Percentiles rank a stretch among this genome's conserved stretches.
Evolutionary conservation across 2,329 filamentous ascomycete genomes (phyloP).

Genomic region (Aspergillus fumigatiaffinis): DNA sequence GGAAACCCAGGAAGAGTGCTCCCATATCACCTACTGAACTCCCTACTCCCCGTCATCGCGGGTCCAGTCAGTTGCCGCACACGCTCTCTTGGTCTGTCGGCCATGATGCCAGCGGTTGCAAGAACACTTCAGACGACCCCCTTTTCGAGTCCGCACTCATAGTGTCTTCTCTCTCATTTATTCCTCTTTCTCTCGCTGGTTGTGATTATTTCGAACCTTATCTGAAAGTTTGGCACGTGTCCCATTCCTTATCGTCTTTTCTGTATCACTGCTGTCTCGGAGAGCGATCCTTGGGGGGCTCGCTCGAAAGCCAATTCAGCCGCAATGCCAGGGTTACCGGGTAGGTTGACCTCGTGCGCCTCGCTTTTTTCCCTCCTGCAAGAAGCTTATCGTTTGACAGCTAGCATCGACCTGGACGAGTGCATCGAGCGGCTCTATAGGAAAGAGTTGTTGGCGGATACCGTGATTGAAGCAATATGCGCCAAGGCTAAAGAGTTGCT

Average conservation of each 20-base stretch:
- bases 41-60: background rate
- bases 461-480: slow-evolving; percentile 97
- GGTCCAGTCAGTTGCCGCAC: slow-evolving; percentile 4
- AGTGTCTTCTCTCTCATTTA: slow-evolving; percentile 2
- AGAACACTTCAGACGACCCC: slow-evolving; percentile 19
- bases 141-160: slow-evolving; percentile 13
- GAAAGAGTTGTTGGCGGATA: slow-evolving; percentile 94
- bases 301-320: slow-evolving; percentile 6
- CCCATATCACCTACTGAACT: background rate
- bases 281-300: background rate
- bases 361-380: background rate
- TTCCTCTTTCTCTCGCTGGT: background rate
- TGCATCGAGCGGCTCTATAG: slow-evolving; percentile 96
- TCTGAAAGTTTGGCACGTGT: background rate
- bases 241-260: background rate
- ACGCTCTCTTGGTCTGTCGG: slow-evolving; percentile 13
- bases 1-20: background rate
- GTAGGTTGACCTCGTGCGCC: slow-evolving; percentile 24
- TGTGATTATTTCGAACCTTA: background rate
- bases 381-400: slow-evolving; percentile 44
- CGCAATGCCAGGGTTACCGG: slow-evolving; percentile 44
- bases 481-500: slow-evolving; percentile 97
- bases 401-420: slow-evolving; percentile 96
- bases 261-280: slow-evolving; percentile 6
- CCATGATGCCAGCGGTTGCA: slow-evolving; percentile 28